Evolutionary conservation across 169 alveolate genomes (phyloP).

Genomic region (Plasmodium cynomolgi): DNA sequence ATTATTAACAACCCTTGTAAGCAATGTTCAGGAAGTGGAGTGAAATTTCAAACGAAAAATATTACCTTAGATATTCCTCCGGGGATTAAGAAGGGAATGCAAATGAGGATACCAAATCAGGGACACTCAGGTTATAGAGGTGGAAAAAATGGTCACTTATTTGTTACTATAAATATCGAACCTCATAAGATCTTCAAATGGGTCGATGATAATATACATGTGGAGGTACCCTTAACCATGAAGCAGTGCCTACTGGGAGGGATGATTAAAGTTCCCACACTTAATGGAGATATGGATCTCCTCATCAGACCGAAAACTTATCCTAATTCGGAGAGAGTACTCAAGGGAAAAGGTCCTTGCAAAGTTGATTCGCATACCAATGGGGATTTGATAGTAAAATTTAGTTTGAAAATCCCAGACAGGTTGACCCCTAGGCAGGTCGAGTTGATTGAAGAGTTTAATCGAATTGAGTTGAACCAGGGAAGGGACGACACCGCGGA

Average conservation of each 20-base stretch:
- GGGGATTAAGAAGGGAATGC: constrained; percentile 89
- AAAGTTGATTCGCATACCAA: constrained; percentile 82
- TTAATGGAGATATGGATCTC: constrained; percentile 84
- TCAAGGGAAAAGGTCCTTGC: constrained; percentile 90
- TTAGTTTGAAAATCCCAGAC: constrained; percentile 83
- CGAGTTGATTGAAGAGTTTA: constrained; percentile 84
- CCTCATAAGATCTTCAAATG: constrained; percentile 89
- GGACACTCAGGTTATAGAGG: constrained; percentile 90
- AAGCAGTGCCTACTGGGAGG: constrained; percentile 90
- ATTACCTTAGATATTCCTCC: constrained; percentile 86
- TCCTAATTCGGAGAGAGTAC: constrained; percentile 84
- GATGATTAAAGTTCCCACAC: constrained; percentile 85
- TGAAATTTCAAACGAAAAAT: constrained; percentile 84
- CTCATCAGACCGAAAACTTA: constrained; percentile 85
- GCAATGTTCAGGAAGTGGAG: constrained; percentile 89
- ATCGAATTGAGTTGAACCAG: constrained; percentile 45
- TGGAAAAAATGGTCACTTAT: constrained; percentile 90
- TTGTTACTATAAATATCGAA: constrained; percentile 87
- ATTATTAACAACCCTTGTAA: constrained; percentile 87
- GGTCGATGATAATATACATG: constrained; percentile 91
- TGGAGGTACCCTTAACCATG: constrained; percentile 88
- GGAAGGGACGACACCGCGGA: background rate
- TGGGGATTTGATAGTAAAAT: constrained; percentile 88
- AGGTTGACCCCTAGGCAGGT: constrained; percentile 79
- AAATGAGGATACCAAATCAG: constrained; percentile 87